A percentile compares a stretch with the other conserved stretches of the same genome.
These are phyloP conservation scores for Rehmannia glutinosa DNA, from an alignment of 257 asterid species.

Conservation along the genomic window DNA sequence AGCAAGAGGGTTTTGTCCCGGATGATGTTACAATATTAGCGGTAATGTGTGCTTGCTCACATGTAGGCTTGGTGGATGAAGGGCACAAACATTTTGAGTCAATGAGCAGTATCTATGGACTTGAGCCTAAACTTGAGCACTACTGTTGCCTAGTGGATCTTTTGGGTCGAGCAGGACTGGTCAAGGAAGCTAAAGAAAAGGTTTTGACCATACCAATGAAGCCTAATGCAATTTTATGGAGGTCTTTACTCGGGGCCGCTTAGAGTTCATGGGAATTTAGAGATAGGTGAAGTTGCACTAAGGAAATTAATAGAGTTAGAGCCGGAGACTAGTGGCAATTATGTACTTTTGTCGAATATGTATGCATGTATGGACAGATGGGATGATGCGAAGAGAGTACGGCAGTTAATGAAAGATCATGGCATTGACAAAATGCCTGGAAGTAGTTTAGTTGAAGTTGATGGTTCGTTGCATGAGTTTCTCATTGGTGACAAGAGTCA, in stretches of 20 bases:
- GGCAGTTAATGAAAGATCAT: slow-evolving; percentile 50
- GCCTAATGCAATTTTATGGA: slow-evolving; percentile 55
- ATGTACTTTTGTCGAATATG: slow-evolving; percentile 61
- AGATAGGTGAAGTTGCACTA: slow-evolving; percentile 48
- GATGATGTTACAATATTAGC: slow-evolving; percentile 54
- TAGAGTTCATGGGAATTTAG: slow-evolving; percentile 50
- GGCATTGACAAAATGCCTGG: slow-evolving; percentile 60
- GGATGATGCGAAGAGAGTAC: slow-evolving; percentile 50
- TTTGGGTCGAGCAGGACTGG: slow-evolving; percentile 59
- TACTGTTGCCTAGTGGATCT: slow-evolving; percentile 68
- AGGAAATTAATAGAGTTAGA: slow-evolving; percentile 40
- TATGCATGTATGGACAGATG: slow-evolving; percentile 51
- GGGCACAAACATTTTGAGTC: slow-evolving; percentile 48
- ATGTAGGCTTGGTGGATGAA: slow-evolving; percentile 58
- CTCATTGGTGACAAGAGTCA: slow-evolving; percentile 52
- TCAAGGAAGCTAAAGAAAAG: slow-evolving; percentile 47
- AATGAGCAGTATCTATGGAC: slow-evolving; percentile 36
- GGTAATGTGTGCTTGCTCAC: slow-evolving; percentile 66
- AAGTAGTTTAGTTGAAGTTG: slow-evolving; percentile 48
- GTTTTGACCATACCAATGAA: slow-evolving; percentile 45
- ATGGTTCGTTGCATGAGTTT: slow-evolving; percentile 62
- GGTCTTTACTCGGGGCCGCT: slow-evolving; percentile 66
- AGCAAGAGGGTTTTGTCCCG: slow-evolving; percentile 26
- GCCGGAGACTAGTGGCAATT: slow-evolving; percentile 59
- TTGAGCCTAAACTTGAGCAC: slow-evolving; percentile 61